phyloP scores from a whole-genome alignment of 306 rosid species.

The Arachis stenosperma region DNA sequence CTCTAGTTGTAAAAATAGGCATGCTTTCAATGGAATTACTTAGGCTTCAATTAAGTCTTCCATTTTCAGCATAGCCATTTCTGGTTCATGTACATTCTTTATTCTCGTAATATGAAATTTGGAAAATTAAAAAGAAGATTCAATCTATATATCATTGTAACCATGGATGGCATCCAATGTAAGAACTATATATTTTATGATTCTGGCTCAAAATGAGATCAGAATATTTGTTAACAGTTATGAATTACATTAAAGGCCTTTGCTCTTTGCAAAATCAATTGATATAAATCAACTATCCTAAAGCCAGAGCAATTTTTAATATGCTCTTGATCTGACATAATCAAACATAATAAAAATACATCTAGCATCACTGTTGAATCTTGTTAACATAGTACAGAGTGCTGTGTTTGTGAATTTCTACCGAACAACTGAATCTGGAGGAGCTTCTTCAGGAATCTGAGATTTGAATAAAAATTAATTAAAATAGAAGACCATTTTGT shows the following conservation, averaged over 20 bases:
- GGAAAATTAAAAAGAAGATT: neutral
- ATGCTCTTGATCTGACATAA: neutral
- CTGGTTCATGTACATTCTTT: neutral
- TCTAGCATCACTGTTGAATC: neutral
- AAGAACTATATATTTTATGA: neutral
- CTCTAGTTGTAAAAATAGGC: constrained; percentile 29
- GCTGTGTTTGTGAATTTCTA: constrained; percentile 19
- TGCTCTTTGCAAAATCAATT: constrained; percentile 4
- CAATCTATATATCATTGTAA: neutral
- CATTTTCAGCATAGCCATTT: neutral
- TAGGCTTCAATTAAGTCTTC: constrained; percentile 13
- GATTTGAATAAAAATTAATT: neutral
- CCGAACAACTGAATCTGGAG: constrained; percentile 55
- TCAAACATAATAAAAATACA: neutral
- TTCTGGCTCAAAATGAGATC: neutral
- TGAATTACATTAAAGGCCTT: constrained; percentile 1
- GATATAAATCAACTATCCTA: neutral
- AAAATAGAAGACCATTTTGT: neutral
- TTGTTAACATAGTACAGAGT: neutral
- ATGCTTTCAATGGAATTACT: constrained; percentile 38
- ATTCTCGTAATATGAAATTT: neutral
- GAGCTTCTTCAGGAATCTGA: constrained; percentile 78
- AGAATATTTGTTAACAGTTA: neutral
- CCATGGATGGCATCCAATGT: too few species aligned
- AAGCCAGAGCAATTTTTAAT: neutral